Evolutionary conservation across 306 rosid species (phyloP), one percentile per base, ranked within the genome.

Genomic region (Nissolia schottii): DNA sequence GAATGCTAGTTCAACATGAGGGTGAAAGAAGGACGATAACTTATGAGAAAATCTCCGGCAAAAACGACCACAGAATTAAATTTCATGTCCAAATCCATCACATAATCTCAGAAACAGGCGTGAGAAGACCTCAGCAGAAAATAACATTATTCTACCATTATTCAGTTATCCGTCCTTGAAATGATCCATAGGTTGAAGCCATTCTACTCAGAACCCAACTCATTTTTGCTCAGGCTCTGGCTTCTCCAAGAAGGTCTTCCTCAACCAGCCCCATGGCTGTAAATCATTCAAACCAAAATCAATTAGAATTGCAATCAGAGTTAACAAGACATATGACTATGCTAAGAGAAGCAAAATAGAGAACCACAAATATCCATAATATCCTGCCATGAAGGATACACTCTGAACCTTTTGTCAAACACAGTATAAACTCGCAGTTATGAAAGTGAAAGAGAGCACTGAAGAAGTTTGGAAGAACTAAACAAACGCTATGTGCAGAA

Each of bases 211-310:
- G 16, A 12, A 53, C 67, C 48, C 65, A 35, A 29, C 50, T 88
- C 85, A 88, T 66, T 83, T 75, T 56, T 57, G 76, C 72, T 88
- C 93, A 0, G 85, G 82, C 59, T 82, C 84, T 23, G 77, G 92
- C 83, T 91, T 90, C 88, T 90, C 90, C 2, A 90, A 81, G 76
- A 86, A 79, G 38, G 93, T 86, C 98, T 65, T 86, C 88, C 35
- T 92, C 64, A 92, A 60, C 89, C 88, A 92, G 63, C 77, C 86
- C 83, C 91, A 88, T 16, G 96, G 96, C 96, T 90, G 86, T 74
- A 67, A 68, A 81, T 49, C 28, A 74, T 80, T 80, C 25, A 13
- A 75, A 41, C 41, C 40, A 60, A 23, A 58, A 45, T 7, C 10
- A 15, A 29, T 69, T 75, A 76, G 23, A 58, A 56, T 15, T 11